Base-by-base conservation (phyloP, 169 alveolate genomes). In the Besnoitia besnoiti region DNA sequence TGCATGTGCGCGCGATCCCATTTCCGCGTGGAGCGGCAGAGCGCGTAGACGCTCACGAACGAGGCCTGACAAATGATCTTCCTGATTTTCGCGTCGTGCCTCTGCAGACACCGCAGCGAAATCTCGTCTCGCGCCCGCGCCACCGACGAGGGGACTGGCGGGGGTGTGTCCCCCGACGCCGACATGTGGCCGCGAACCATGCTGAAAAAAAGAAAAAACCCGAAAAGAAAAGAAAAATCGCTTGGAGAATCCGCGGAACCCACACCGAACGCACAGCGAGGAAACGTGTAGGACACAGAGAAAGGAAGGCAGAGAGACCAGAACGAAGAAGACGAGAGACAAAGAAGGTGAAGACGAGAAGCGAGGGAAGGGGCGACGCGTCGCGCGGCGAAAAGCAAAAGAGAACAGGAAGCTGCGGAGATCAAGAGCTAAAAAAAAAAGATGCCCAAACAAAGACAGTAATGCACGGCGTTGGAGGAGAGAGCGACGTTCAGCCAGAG, bases 101-200 rank as follows among this genome's bases (percentile, higher is more conserved):
- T 30, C 80, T 67, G 80, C 4, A 67, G 80, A 67, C 80, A 67
- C 47, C 80, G 80, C 80, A 67, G 44, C 3, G 80, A 67, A 5
- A 67, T 30, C 44, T 33, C 80, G 80, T 67, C 80, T 37, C 80
- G 80, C 44, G 80, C 80, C 10, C 80, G 80, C 80, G 80, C 80
- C 80, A 67, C 80, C 7, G 80, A 55, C 67, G 67, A 55, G 3
- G 67, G 67, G 33, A 55, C 67, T 16, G 67, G 67, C 67, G 67
- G n/a, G n/a, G n/a, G 67, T 16, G 67, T 55, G 67, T 16, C 24
- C 67, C 33, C 30, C 67, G 67, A 8, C 5, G 67, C 33, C 30
- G 67, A 55, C 7, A n/a, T n/a, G 67, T 55, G 33, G 12, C 67
- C 67, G 67, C 67, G 67, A 8, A 21, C 67, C 67, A 55, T 55